These are phyloP conservation scores for Colletotrichum destructivum DNA, from an alignment of 2,329 filamentous ascomycete genomes.

Conservation along the genomic window DNA sequence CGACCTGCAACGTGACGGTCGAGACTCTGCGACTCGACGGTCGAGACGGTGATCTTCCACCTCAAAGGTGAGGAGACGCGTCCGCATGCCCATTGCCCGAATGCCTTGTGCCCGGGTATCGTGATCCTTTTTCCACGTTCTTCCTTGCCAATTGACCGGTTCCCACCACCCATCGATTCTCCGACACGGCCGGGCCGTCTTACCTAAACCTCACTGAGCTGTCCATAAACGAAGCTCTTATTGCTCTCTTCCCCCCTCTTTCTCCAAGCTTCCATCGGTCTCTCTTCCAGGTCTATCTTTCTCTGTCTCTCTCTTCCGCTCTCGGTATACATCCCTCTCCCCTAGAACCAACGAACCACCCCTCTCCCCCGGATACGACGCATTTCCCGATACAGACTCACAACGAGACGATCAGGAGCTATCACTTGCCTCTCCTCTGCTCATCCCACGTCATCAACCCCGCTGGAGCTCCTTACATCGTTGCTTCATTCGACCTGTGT, in stretches of 20 bases:
- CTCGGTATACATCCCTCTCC: not conserved
- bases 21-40: constrained; percentile 7
- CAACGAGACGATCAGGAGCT: constrained; percentile 27
- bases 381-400: constrained; percentile 21
- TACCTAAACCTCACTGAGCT: constrained; percentile 8
- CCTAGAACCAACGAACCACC: constrained; percentile 25
- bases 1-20: constrained; percentile 10
- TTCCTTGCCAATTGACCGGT: constrained; percentile 10
- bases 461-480: constrained; percentile 26
- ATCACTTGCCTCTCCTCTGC: constrained; percentile 10
- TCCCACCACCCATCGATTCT: constrained; percentile 4
- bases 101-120: constrained; percentile 13
- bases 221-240: constrained; percentile 27
- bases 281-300: not conserved
- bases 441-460: constrained; percentile 35
- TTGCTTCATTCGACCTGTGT: constrained; percentile 13
- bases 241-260: not conserved
- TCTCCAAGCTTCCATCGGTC: not conserved
- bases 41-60: constrained; percentile 9
- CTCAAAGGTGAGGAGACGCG: constrained; percentile 29
- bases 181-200: not conserved
- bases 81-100: constrained; percentile 8
- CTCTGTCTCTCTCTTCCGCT: not conserved
- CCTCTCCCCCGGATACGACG: constrained; percentile 6
- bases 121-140: constrained; percentile 15